Evolutionary conservation across 2,329 filamentous ascomycete genomes (phyloP).

Genomic region (Kalaharituber pfeilii): DNA sequence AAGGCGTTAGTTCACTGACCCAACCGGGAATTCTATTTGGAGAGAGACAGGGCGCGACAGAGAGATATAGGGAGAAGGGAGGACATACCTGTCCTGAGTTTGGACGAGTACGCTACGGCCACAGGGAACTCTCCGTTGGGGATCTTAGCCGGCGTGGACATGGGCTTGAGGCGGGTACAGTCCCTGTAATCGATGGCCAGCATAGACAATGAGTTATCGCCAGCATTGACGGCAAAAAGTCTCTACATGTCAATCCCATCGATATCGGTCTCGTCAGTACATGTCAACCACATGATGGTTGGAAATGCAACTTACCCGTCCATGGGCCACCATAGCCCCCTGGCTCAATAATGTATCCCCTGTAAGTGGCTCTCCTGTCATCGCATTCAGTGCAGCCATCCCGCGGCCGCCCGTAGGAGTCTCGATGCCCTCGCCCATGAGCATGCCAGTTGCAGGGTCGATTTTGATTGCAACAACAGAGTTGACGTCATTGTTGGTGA

Average conservation of each 20-base stretch:
- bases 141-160: conserved; percentile 31
- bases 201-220: conserved; percentile 37
- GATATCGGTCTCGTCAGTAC: not conserved
- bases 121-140: conserved; percentile 36
- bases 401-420: not conserved
- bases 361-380: not conserved
- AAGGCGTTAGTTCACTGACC: too few relatives aligned
- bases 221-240: conserved; percentile 40
- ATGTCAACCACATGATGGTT: too few relatives aligned
- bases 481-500: not conserved
- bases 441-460: not conserved
- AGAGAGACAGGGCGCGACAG: too few relatives aligned
- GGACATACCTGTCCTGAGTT: conserved; percentile 23
- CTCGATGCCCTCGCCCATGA: not conserved
- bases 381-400: not conserved
- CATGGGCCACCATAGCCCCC: not conserved
- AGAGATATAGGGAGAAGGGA: too few relatives aligned
- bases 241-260: conserved; percentile 4
- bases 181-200: conserved; percentile 31
- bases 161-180: conserved; percentile 31
- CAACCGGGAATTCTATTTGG: too few relatives aligned
- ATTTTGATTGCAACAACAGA: not conserved
- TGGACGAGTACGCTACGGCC: conserved; percentile 34
- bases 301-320: too few relatives aligned
- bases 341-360: not conserved